phyloP scores from a whole-genome alignment of 1,284 basidiomycete genomes.

The Pascua sp. region DNA sequence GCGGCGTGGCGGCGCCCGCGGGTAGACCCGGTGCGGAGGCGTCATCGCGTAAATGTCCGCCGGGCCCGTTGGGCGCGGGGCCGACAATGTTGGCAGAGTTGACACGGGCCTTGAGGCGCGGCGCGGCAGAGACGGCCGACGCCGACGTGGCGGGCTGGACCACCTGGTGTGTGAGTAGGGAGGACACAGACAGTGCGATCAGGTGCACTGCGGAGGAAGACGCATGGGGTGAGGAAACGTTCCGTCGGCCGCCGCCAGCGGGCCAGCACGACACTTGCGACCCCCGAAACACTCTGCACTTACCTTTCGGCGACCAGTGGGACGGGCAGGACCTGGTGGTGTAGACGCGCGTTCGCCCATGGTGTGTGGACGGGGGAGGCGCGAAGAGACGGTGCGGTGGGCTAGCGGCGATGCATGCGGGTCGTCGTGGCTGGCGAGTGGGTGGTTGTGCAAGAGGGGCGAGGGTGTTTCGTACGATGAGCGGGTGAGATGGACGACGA shows the following conservation, averaged over 20 bases:
- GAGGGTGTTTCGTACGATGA: too few species aligned
- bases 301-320: constrained; percentile 1
- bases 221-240: background rate
- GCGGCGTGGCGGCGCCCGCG: too few species aligned
- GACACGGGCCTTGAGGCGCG: constrained; percentile 23
- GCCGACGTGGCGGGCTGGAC: constrained; percentile 11
- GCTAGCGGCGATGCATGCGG: background rate
- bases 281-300: background rate
- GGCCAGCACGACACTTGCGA: too few species aligned
- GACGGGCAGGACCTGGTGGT: background rate
- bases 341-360: background rate
- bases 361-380: background rate
- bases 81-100: constrained; percentile 17
- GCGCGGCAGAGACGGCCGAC: constrained; percentile 19
- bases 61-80: background rate
- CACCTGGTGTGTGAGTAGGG: constrained; percentile 4
- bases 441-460: background rate
- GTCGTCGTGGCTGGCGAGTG: constrained; percentile 3
- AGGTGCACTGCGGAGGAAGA: background rate
- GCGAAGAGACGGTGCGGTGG: background rate
- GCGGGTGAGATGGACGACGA: too few species aligned
- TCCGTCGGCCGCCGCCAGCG: too few species aligned
- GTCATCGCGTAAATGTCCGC: background rate
- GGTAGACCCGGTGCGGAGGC: too few species aligned
- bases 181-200: background rate